These are phyloP conservation scores for Fusarium mangiferae DNA, from an alignment of 2,329 filamentous ascomycete species.

Conservation along the genomic window DNA sequence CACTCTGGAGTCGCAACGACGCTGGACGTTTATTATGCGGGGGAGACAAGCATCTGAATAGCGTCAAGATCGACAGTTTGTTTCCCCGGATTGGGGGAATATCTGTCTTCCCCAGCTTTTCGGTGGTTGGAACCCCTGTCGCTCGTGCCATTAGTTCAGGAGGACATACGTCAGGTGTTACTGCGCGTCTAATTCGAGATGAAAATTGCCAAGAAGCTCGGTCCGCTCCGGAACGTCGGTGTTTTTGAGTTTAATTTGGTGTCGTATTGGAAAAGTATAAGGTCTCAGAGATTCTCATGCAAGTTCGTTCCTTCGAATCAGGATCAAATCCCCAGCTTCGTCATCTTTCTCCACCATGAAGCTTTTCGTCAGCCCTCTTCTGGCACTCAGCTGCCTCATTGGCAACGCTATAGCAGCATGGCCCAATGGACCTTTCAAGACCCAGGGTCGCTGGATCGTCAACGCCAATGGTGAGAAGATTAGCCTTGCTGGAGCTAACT, in stretches of 20 bases:
- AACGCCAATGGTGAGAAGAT: conserved; percentile 51
- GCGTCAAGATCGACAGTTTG: not conserved
- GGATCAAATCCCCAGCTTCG: not conserved
- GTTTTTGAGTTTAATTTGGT: not conserved
- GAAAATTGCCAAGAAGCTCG: not conserved
- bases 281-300: not conserved
- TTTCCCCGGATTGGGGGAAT: not conserved
- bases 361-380: not conserved
- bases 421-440: conserved; percentile 51
- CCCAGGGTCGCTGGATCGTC: conserved; percentile 54
- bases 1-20: not conserved
- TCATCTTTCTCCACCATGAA: not conserved
- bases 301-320: accelerated
- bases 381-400: conserved; percentile 9
- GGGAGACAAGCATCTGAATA: not conserved
- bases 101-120: not conserved
- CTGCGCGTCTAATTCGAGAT: not conserved
- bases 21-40: not conserved
- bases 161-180: conserved; percentile 14
- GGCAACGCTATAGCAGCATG: conserved; percentile 21
- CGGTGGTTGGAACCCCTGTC: not conserved
- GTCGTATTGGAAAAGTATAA: not conserved
- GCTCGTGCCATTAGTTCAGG: not conserved
- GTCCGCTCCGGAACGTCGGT: conserved; percentile 9
- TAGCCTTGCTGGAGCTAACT: conserved; percentile 67